Evolutionary conservation across 257 asterid species (phyloP), one percentile per base, ranked within the genome.

Genomic region (Solanum lignicaule): DNA sequence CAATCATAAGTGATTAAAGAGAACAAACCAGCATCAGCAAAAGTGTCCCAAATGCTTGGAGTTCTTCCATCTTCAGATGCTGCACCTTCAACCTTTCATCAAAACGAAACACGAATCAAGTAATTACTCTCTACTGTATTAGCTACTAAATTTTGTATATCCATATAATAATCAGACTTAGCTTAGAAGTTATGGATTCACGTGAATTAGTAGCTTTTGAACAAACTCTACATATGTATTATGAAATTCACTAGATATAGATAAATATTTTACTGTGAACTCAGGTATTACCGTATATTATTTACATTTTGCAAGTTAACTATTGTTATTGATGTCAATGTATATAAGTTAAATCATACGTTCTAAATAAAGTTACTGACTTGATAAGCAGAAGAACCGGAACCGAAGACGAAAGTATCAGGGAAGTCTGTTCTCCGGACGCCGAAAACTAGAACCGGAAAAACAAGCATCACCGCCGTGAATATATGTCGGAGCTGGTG

Each of bases 1-100:
- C 55, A 75, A 23, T 23, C 83, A 75, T 0, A 36, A 36, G 83
- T 6, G 58, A 79, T 8, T 79, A 41, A 43, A 25, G 84, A 43
- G 65, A 79, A 84, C 84, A 79, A 8, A 92, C 94, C 94, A 78
- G 91, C 87, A 73, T 92, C 89, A 87, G 90, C 88, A 83, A 68
- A 92, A 60, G 94, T 89, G 66, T 92, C 94, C 93, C 94, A 92
- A 75, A 91, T 87, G 91, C 90, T 89, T 16, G 94, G 87, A 58
- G 93, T 90, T 75, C 92, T 90, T 43, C 94, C 94, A 85, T 92
- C 94, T 60, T 90, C 91, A 69, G 83, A 87, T 33, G 92, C 92
- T 14, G 94, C 94, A 23, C 93, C 93, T 68, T 92, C 94, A 33
- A 90, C 91, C 89, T 89, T 46, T 81, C 29, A 15, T 16, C 20